Base-by-base conservation (phyloP, 2,329 filamentous ascomycete species). In the Phaeophleospora eucalypticola region DNA sequence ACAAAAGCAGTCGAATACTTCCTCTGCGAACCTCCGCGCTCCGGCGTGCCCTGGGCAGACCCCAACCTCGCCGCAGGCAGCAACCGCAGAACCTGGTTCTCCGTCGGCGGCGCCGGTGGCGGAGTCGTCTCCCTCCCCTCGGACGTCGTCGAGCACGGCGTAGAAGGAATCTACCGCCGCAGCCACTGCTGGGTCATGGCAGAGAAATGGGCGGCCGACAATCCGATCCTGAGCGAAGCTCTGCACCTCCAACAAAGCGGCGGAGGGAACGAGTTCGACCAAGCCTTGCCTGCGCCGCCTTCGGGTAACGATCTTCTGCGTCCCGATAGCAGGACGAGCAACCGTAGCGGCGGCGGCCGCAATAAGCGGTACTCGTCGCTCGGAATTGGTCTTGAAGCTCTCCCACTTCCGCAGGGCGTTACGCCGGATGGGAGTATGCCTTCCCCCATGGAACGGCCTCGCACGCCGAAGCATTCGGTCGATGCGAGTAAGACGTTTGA, bases 1-100 rank as follows among this genome's bases (percentile, higher is more conserved):
- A 84, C 81, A 0, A 80, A 88, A 41, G 83, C 79, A 1, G 84
- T 88, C 2, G 87, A 91, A 65, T 89, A 91, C 68, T 93, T 91
- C 71, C 73, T 91, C 20, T 90, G 87, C 65, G 77, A 88, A 62
- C 81, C 86, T 3, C 83, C 86, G 0, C 79, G 86, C 60, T 84
- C 83, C 15, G 82, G 83, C 45, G 75, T 81, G 0, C 87, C 87
- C 0, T 93, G 87, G 87, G 74, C 83, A 2, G 56, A 59, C 24
- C 52, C 60, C 37, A 79, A 81, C 45, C 84, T 85, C 43, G 79
- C 80, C 39, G 51, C 45, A 4, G 52, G 43, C n/a, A 51, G 46
- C 17, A 40, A 43, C 12, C 48, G 50, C 15, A 77, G 84, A 12
- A 81, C 82, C 59, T 88, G 85, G 85, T 88, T 87, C 65, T 80